Conservation (phyloP, 192 early-diverging fungal genomes). For the Funneliformis geosporum region DNA sequence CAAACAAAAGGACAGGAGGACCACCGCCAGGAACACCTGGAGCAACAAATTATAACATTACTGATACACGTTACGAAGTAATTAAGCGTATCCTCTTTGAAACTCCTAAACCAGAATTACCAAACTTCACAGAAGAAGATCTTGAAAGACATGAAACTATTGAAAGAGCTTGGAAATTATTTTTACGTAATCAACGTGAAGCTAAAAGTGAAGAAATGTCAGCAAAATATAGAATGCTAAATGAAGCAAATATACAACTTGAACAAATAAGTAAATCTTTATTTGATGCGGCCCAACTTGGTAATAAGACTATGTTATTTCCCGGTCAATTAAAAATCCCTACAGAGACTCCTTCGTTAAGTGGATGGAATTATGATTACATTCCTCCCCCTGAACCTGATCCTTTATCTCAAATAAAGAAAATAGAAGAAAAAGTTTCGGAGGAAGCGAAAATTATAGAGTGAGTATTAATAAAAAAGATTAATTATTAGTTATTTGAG, state of each 20-base stretch:
- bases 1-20: not conserved
- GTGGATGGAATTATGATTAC: conserved; percentile 70
- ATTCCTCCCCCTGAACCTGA: conserved; percentile 2
- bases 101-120: conserved; percentile 43
- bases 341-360: conserved; percentile 69
- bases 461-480: no score
- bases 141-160: conserved; percentile 68
- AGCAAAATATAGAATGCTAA: conserved; percentile 65
- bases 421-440: not conserved
- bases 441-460: not conserved
- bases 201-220: conserved; percentile 46
- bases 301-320: conserved; percentile 60
- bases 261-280: conserved; percentile 58
- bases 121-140: conserved; percentile 59
- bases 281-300: conserved; percentile 63
- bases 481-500: no score
- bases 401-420: not conserved
- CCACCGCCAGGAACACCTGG: not conserved
- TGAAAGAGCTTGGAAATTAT: conserved; percentile 66
- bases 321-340: conserved; percentile 73
- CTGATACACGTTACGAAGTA: conserved; percentile 63
- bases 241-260: conserved; percentile 64
- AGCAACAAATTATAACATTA: not conserved
- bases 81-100: conserved; percentile 75
- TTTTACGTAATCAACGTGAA: conserved; percentile 51